Conservation (phyloP, 805 yeast genomes). For the Metschnikowia similis region DNA sequence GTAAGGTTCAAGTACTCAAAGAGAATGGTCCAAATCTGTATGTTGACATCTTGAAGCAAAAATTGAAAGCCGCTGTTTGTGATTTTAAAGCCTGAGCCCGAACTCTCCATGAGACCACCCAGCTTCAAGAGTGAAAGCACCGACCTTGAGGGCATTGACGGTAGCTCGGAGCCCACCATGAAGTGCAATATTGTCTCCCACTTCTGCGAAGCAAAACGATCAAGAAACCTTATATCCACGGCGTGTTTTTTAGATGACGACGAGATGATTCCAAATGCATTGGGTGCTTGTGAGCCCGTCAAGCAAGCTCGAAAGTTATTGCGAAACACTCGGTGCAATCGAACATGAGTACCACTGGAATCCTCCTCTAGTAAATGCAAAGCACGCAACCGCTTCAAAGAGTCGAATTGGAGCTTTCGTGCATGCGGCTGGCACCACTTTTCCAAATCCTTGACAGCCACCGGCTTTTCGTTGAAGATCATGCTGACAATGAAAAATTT, state of each 20-base stretch:
- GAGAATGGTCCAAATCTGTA: constrained; percentile 90
- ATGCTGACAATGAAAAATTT: constrained; percentile 84
- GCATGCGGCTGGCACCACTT: constrained; percentile 69
- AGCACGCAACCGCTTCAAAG: constrained; percentile 69
- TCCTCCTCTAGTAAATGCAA: constrained; percentile 71
- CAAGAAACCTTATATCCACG: constrained; percentile 64
- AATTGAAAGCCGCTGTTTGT: constrained; percentile 95
- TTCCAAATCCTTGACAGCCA: constrained; percentile 63
- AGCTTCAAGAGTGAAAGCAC: constrained; percentile 72
- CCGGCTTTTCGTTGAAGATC: constrained; percentile 75
- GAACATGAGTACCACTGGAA: constrained; percentile 41
- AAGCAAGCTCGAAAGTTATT: constrained; percentile 74
- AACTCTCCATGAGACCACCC: constrained; percentile 84
- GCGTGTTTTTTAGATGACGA: constrained; percentile 48
- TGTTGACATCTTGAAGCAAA: constrained; percentile 83
- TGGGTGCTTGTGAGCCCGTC: constrained; percentile 66
- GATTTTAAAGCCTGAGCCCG: constrained; percentile 50
- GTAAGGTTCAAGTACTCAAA: constrained; percentile 84
- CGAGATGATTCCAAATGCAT: constrained; percentile 74
- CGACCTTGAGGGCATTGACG: constrained; percentile 66
- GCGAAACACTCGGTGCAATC: constrained; percentile 70
- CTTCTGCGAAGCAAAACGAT: constrained; percentile 73
- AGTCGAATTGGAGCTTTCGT: constrained; percentile 62
- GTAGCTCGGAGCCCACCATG: constrained; percentile 91
- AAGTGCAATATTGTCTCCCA: constrained; percentile 96